Evolutionary conservation across 805 yeast species (phyloP).

Genomic region (Priceomyces medius): DNA sequence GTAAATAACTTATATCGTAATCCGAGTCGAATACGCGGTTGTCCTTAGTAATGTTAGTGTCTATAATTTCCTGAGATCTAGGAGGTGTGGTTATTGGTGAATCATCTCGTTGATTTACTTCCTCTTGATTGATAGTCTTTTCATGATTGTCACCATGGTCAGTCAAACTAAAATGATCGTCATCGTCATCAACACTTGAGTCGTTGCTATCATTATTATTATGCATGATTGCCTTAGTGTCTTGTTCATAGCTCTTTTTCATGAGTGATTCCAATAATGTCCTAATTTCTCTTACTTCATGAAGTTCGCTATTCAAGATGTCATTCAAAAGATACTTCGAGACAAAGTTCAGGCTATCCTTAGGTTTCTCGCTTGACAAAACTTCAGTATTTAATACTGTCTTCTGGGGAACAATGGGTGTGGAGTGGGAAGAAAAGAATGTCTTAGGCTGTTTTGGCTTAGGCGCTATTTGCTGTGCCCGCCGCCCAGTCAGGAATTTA

Average conservation of each 20-base stretch:
- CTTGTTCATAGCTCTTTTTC: constrained; percentile 2
- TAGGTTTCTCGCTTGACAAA: neutral
- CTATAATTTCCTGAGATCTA: constrained; percentile 21
- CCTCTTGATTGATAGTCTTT: constrained; percentile 5
- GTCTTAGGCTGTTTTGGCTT: constrained; percentile 1
- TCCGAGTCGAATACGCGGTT: constrained; percentile 4
- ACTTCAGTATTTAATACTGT: neutral
- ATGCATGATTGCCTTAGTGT: neutral
- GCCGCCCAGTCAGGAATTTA: neutral
- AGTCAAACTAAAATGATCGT: constrained; percentile 16
- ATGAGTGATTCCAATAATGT: constrained; percentile 7
- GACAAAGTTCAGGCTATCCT: neutral
- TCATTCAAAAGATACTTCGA: neutral
- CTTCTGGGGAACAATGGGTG: constrained; percentile 17
- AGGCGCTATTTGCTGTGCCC: neutral
- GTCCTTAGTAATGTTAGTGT: constrained; percentile 1
- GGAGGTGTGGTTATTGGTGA: constrained; percentile 38
- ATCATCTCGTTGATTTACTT: constrained; percentile 9
- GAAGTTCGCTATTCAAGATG: constrained; percentile 14
- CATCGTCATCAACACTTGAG: constrained; percentile 10
- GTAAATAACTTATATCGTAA: constrained; percentile 12
- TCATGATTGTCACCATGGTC: constrained; percentile 7
- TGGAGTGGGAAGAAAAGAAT: constrained; percentile 24
- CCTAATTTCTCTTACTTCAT: constrained; percentile 16
- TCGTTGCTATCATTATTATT: constrained; percentile 3